Percentiles rank a stretch among this genome's conserved stretches.
Conservation (phyloP, 768 basidiomycete genomes). For the Lentinula detonsa region DNA sequence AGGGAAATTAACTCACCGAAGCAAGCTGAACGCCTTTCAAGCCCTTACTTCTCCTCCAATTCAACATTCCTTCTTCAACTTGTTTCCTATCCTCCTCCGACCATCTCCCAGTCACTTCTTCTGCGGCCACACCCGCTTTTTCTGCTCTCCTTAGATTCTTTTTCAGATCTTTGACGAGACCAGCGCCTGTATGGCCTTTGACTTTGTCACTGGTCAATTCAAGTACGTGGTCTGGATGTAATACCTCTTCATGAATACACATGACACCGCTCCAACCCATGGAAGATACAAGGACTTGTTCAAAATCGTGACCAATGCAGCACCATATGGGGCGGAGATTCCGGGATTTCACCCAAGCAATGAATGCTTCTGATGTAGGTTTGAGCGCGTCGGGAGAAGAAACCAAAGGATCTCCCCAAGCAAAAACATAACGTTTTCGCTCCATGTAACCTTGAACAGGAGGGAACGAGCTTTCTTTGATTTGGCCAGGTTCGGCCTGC, state of each 20-base stretch:
- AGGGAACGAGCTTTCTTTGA: constrained; percentile 29
- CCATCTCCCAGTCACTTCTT: constrained; percentile 36
- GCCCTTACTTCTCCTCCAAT: constrained; percentile 45
- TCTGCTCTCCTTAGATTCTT: constrained; percentile 57
- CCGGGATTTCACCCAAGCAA: constrained; percentile 35
- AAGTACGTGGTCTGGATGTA: constrained; percentile 42
- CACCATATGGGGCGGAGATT: constrained; percentile 52
- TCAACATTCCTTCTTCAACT: constrained; percentile 46
- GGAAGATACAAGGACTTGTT: constrained; percentile 39
- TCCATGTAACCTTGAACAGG: constrained; percentile 59
- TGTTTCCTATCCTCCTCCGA: constrained; percentile 35
- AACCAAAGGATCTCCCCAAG: constrained; percentile 61
- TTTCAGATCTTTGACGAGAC: constrained; percentile 51
- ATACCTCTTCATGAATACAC: constrained; percentile 59
- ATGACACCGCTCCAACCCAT: constrained; percentile 55
- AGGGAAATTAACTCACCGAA: constrained; percentile 21
- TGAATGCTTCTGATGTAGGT: constrained; percentile 35
- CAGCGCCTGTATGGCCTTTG: constrained; percentile 27
- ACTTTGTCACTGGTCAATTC: constrained; percentile 29
- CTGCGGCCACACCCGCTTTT: constrained; percentile 44
- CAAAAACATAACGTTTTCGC: constrained; percentile 45
- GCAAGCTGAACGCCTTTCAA: constrained; percentile 52
- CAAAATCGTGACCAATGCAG: constrained; percentile 48
- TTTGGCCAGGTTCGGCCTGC: constrained; percentile 20
- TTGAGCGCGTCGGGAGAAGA: constrained; percentile 29